Evolutionary conservation across 2,329 filamentous ascomycete species (phyloP).

Genomic region (Hypoxylon sp.): DNA sequence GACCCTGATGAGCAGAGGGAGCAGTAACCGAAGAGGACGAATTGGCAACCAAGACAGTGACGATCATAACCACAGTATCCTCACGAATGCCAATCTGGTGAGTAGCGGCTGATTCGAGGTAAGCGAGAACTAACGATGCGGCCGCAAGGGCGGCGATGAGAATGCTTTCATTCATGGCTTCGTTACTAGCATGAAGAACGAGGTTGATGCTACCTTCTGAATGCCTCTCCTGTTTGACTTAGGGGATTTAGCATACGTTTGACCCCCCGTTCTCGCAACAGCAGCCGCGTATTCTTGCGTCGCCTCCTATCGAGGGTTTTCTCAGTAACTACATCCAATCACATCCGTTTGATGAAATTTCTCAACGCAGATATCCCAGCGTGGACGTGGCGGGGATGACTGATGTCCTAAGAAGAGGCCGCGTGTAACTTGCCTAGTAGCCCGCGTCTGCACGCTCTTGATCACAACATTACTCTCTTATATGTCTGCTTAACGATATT

Average conservation of each 20-base stretch:
- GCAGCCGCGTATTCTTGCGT: not conserved
- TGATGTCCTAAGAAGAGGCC: not conserved
- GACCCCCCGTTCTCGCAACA: too few species aligned
- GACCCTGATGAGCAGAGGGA: not conserved
- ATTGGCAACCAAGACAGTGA: not conserved
- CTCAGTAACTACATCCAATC: not conserved
- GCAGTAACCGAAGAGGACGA: not conserved
- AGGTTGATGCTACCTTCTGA: too few species aligned
- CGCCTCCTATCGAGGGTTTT: not conserved
- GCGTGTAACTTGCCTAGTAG: slow-evolving; percentile 5
- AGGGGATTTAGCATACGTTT: too few species aligned
- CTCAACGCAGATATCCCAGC: not conserved
- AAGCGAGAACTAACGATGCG: slow-evolving; percentile 6
- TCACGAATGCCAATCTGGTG: not conserved
- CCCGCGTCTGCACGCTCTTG: not conserved
- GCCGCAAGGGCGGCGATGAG: slow-evolving; percentile 12
- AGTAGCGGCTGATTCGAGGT: not conserved
- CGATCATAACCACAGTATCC: not conserved
- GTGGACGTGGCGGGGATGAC: slow-evolving; percentile 22
- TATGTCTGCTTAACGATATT: not conserved
- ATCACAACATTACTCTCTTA: not conserved
- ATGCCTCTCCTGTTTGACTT: too few species aligned
- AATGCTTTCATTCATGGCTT: slow-evolving; percentile 12
- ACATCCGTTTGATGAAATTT: slow-evolving; percentile 4
- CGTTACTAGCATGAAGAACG: too few species aligned